phyloP scores from a whole-genome alignment of 176 grass and related monocot species.

The Leersia perrieri region DNA sequence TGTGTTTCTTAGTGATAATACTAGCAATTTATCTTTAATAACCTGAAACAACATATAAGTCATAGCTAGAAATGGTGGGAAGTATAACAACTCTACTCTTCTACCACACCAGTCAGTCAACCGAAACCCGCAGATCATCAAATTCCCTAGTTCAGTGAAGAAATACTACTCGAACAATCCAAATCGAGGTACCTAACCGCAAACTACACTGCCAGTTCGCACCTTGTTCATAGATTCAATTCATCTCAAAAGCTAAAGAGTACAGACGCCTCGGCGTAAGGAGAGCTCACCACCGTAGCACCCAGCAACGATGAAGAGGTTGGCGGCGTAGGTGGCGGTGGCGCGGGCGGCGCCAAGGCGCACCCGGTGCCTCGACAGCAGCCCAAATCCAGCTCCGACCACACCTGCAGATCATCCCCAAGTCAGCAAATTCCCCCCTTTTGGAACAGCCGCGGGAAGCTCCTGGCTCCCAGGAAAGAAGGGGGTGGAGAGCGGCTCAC shows the following conservation, averaged over 20 bases:
- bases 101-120: neutral
- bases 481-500: slow-evolving; percentile 16
- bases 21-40: neutral
- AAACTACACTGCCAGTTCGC: neutral
- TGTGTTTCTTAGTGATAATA: neutral
- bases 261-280: neutral
- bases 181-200: neutral
- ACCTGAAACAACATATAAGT: neutral
- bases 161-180: neutral
- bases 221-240: neutral
- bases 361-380: slow-evolving; percentile 57
- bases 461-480: neutral
- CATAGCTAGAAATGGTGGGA: neutral
- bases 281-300: slow-evolving; percentile 75
- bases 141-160: neutral
- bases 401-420: slow-evolving; percentile 38
- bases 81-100: neutral
- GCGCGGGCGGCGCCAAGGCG: slow-evolving; percentile 42
- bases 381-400: slow-evolving; percentile 56
- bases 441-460: neutral
- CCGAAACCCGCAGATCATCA: neutral
- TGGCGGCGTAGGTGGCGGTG: slow-evolving; percentile 52
- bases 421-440: neutral
- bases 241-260: neutral
- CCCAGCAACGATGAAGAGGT: slow-evolving; percentile 60